Conservation (phyloP, 352 stramenopile species). For the Pythium scleroteichum region DNA sequence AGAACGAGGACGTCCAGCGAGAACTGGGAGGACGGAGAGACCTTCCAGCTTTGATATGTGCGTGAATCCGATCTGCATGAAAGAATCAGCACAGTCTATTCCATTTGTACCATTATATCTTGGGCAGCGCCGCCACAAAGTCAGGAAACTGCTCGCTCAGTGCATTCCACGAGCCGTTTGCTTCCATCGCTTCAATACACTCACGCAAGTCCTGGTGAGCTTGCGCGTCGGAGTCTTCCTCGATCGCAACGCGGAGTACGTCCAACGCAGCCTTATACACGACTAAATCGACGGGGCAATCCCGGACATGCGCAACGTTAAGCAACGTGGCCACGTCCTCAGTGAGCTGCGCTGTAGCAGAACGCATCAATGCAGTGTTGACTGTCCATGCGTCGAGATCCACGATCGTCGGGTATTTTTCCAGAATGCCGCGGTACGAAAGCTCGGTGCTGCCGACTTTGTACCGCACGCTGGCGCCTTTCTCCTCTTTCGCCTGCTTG, state of each 20-base stretch:
- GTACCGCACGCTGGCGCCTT: conserved; percentile 25
- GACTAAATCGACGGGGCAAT: conserved; percentile 39
- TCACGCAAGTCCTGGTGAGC: neutral
- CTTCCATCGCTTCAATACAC: conserved; percentile 13
- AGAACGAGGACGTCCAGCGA: too few species aligned
- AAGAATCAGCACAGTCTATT: neutral
- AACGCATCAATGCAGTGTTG: conserved; percentile 49
- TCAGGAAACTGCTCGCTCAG: conserved; percentile 12
- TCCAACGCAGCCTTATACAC: conserved; percentile 56
- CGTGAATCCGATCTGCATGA: too few species aligned
- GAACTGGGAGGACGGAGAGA: too few species aligned
- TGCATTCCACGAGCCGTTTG: conserved; percentile 4
- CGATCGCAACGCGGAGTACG: conserved; percentile 6
- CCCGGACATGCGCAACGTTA: conserved; percentile 34
- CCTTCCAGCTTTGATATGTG: too few species aligned
- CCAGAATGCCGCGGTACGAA: conserved; percentile 55
- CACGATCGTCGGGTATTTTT: conserved; percentile 53
- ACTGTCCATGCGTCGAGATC: conserved; percentile 45
- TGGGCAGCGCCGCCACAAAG: neutral
- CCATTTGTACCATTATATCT: conserved; percentile 2
- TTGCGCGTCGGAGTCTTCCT: neutral
- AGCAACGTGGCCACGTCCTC: conserved; percentile 52
- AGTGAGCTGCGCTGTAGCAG: conserved; percentile 40
- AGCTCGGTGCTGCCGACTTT: conserved; percentile 49
- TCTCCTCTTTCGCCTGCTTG: conserved; percentile 12